Evolutionary conservation across 345 rosid species (phyloP), one percentile per base, ranked within the genome.

Genomic region (Eucalyptus dawsonii): DNA sequence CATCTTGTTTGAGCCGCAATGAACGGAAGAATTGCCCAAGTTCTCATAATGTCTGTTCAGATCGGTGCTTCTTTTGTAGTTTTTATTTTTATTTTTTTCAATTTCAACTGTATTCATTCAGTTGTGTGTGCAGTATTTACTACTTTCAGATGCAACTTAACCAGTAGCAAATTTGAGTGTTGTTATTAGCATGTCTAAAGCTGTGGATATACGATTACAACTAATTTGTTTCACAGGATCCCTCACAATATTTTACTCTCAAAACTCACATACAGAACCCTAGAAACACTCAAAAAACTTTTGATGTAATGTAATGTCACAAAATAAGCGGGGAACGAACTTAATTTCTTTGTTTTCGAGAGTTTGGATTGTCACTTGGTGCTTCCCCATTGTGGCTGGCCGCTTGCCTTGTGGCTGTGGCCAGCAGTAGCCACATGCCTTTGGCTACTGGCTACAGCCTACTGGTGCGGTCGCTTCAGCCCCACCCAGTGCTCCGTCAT

Each of bases 151-250:
- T 96, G 87, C 99, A 97, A 93, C 98, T 98, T 88, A 98, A 96
- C 93, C 90, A 93, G 95, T 98, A 58, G 98, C 99, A 93, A 98
- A 98, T 94, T 88, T 98, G 90, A 97, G 95, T 91, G 98, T 97
- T 87, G 94, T 96, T 89, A 96, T 97, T 91, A 93, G 94, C 93
- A 98, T 95, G 95, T 92, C 98, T 90, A 99, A 96, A 91, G 97
- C 95, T 90, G 97, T 97, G 50, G 99, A 97, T 95, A 96, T 97
- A 56, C 25, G 27, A 56, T 56, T 51, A 51, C 56, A 51, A 51
- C 56, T 51, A 51, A 51, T 51, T 51, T 16, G 56, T 29, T 62
- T 29, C 17, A 14, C 34, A 62, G 9, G 34, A 62, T 29, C 69
- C 0, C 69, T 62, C 8, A 31, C 8, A 6, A 0, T 12, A 62